Conservation (phyloP, 495 filamentous ascomycete genomes). For the Antarctomyces pellizariae region DNA sequence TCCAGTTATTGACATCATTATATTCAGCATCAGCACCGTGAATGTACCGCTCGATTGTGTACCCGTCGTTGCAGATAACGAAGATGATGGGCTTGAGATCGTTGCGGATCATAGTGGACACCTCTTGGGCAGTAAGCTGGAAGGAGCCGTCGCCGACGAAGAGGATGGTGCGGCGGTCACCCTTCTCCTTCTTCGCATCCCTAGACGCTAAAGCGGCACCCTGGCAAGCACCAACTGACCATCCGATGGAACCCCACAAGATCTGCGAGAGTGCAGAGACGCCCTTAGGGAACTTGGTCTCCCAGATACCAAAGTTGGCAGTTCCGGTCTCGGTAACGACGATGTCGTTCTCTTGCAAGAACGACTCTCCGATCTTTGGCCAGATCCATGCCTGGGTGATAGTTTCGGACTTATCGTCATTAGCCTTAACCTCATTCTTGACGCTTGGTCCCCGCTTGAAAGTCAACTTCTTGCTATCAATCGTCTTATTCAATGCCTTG, state of each 20-base stretch:
- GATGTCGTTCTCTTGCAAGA: conserved; percentile 51
- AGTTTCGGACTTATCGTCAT: conserved; percentile 25
- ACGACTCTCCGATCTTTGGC: conserved; percentile 58
- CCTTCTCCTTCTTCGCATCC: conserved; percentile 24
- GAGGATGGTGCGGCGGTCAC: conserved; percentile 46
- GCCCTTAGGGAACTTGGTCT: conserved; percentile 53
- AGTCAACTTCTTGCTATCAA: conserved; percentile 33
- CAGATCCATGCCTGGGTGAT: conserved; percentile 81
- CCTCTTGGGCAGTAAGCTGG: conserved; percentile 65
- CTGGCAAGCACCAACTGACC: conserved; percentile 55
- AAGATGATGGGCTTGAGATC: conserved; percentile 61
- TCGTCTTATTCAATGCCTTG: conserved; percentile 37
- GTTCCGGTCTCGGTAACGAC: conserved; percentile 81
- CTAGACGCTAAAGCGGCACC: conserved; percentile 50
- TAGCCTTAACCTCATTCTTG: conserved; percentile 19
- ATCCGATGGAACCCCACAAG: conserved; percentile 77
- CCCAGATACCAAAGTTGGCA: conserved; percentile 74
- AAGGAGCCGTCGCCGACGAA: conserved; percentile 78
- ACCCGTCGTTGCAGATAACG: conserved; percentile 55
- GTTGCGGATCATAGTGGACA: conserved; percentile 67
- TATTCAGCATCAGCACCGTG: conserved; percentile 55
- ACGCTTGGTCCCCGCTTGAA: conserved; percentile 20
- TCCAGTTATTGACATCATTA: conserved; percentile 62
- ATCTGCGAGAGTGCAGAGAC: conserved; percentile 66
- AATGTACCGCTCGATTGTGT: conserved; percentile 52